Conservation (phyloP, 139 green algal genomes). For the Edaphochlamys debaryana region DNA sequence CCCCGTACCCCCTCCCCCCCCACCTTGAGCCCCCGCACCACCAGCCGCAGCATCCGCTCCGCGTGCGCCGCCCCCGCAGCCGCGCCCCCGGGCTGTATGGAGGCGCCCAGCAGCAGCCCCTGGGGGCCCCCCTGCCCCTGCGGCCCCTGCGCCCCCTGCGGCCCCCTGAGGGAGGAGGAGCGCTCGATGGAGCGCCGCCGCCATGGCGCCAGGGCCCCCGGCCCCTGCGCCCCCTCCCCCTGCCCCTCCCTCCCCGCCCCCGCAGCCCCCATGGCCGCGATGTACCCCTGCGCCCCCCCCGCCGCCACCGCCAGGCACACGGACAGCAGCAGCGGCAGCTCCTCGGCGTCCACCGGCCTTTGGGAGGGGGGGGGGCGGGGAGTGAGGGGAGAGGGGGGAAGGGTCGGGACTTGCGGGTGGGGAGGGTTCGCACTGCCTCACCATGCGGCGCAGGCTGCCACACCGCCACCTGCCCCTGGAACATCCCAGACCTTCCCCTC, state of each 20-base stretch:
- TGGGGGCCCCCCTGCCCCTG: too few species aligned
- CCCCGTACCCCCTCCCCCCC: neutral
- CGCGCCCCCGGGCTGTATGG: neutral
- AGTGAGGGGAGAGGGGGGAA: neutral
- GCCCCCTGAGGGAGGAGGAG: too few species aligned
- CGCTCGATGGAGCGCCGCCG: neutral
- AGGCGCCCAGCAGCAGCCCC: neutral
- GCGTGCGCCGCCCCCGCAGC: neutral
- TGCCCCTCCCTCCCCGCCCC: too few species aligned
- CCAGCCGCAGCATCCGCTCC: slow-evolving; percentile 13
- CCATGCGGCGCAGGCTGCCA: too few species aligned
- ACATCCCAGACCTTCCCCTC: neutral
- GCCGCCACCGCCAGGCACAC: slow-evolving; percentile 13
- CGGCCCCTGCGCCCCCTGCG: too few species aligned
- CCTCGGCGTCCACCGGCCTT: slow-evolving; percentile 6
- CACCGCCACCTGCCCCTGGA: too few species aligned
- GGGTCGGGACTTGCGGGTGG: too few species aligned
- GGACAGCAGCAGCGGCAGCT: slow-evolving; percentile 35
- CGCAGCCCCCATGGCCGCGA: neutral
- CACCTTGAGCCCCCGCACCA: slow-evolving; percentile 21
- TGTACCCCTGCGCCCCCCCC: neutral
- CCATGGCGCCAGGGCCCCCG: neutral
- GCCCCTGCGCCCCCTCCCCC: too few species aligned
- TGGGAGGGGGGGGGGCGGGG: neutral
- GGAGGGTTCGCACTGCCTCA: too few species aligned